Evolutionary conservation across 2,329 filamentous ascomycete species (phyloP), one percentile per base, ranked within the genome.

Genomic region (Microdochium nivale): DNA sequence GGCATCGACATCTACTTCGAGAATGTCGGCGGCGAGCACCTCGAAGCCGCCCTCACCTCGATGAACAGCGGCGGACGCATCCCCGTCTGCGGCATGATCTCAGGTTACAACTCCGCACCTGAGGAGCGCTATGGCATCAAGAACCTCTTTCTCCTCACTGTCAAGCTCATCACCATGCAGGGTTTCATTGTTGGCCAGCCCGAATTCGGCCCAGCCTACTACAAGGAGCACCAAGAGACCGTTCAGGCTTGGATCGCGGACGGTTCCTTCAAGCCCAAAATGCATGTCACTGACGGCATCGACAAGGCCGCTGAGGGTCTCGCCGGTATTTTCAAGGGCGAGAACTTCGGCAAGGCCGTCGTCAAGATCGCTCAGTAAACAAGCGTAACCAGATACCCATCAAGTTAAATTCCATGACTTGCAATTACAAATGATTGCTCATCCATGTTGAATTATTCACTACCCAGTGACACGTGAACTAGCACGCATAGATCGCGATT

Each of bases 311-410:
- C 81, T 5, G 80, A 90, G 52, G 90, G 86, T 0, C 76, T 95
- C 54, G 69, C 92, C 13, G 87, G 83, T 13, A 83, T 95, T 74
- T 76, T 94, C 51, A 67, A 80, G 62, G 90, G 90, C 48, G 79
- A 87, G 68, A 95, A 95, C 73, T 88, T 90, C 69, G 90, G 90
- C 59, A 95, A 95, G 79, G 87, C 88, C 16, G 79, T 94, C 23
- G 62, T 94, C 61, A 87, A 88, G 74, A 67, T 79, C 19, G 56
- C 52, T 46, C 25, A 51, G 46, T 37, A 33, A 27, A 19, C 19
- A 9, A 27, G 16, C 25, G 14, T 32, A n/a, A 25, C 16, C 11
- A 44, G 40, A 44, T 44, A 44, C 40, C 40, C 40, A 44, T 5
- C 27, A 37, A 44, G 16, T 19, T 13, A 4, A 23, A 44, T 23